Conservation (phyloP, 2,329 filamentous ascomycete species). For the Colletotrichum coccodes region DNA sequence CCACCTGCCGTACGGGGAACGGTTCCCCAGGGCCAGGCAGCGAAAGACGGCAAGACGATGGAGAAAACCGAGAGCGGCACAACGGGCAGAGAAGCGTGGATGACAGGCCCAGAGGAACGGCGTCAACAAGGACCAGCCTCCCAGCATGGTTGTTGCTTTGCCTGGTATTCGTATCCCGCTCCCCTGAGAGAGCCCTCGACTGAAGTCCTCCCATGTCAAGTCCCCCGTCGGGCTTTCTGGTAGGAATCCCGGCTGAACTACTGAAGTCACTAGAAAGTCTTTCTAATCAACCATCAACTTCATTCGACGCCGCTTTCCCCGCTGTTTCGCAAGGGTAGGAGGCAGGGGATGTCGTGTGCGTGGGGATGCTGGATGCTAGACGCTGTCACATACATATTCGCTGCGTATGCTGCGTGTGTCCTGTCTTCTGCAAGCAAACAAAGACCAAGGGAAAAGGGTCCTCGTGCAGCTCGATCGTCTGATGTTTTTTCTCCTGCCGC, state of each 20-base stretch:
- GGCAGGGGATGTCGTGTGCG: background rate
- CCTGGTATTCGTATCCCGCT: background rate
- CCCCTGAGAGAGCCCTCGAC: background rate
- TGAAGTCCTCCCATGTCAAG: no score
- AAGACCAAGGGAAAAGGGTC: constrained; percentile 13
- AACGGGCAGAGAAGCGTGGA: background rate
- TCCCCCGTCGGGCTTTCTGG: no score
- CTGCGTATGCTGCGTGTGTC: background rate
- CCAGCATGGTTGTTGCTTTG: background rate
- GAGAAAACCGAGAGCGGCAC: background rate
- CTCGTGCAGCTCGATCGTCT: constrained; percentile 27
- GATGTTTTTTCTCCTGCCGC: constrained; percentile 24
- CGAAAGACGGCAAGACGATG: background rate
- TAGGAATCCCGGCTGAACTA: background rate
- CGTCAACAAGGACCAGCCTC: constrained; percentile 14
- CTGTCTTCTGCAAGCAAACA: constrained; percentile 7
- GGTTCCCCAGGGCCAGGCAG: background rate
- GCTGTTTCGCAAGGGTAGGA: constrained; percentile 3
- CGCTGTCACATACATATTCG: background rate
- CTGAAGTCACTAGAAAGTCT: background rate
- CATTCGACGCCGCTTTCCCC: background rate
- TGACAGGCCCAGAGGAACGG: constrained; percentile 22
- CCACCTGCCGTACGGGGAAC: background rate
- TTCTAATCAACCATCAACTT: background rate
- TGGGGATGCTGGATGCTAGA: constrained; percentile 7